Evolutionary conservation across 306 rosid species (phyloP), one percentile per base, ranked within the genome.

Genomic region (Clitoria ternatea): DNA sequence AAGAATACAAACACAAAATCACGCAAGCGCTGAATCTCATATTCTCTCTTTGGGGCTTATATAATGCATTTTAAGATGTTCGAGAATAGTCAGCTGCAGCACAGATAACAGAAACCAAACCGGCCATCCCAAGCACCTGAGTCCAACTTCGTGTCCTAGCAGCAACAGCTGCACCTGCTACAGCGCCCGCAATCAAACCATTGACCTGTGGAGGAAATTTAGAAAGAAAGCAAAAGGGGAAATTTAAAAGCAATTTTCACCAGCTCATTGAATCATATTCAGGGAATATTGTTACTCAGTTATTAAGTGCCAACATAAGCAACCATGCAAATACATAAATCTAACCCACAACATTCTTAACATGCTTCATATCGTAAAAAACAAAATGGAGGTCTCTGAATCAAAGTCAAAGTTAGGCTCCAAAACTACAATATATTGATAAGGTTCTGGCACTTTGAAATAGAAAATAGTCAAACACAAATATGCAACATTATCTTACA

Each of bases 181-280:
- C 79, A 35, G 84, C 97, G 44, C 97, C 99, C 40, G 86, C 92
- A 73, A 94, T 47, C 81, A 89, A 35, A 79, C 92, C 88, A 78
- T 91, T 91, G 55, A 91, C 89, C 97, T 95, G 84, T 40, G 22
- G 32, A 27, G 39, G 64, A 44, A 59, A 3, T 42, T 24, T 19
- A 30, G 69, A 27, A 4, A n/a, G n/a, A n/a, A 33, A 27, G 10
- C 59, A 29, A 63, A 69, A 1, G 0, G 13, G 7, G 22, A 49
- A 54, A 49, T 3, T 36, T 23, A 13, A 56, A 47, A 44, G 48
- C 7, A 43, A 29, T 24, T 63, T 67, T 78, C 7, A 43, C 77
- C 62, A 70, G 35, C 23, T 39, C 55, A 42, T 52, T 50, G 52
- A 39, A 45, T 70, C 61, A 3, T 27, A 14, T 6, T 39, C 65